phyloP scores from a whole-genome alignment of 1,284 basidiomycete genomes.

The Ustilago curta region DNA sequence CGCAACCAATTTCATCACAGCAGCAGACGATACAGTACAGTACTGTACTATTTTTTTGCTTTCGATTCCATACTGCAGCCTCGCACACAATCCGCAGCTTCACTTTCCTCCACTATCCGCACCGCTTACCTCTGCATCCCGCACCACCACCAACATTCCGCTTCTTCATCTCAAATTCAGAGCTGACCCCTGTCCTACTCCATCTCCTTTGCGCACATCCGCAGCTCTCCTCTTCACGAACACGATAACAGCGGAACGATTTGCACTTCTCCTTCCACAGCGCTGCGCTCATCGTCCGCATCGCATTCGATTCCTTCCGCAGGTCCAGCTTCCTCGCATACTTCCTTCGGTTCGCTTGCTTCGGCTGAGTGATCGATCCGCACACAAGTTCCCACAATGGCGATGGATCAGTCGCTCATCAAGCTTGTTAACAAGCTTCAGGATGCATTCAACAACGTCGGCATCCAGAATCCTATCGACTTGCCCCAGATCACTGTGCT shows the following conservation, averaged over 20 bases:
- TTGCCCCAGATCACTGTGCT: constrained; percentile 72
- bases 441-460: constrained; percentile 70
- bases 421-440: constrained; percentile 95
- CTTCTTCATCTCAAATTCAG: background rate
- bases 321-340: background rate
- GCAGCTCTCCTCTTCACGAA: constrained; percentile 20
- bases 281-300: background rate
- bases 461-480: constrained; percentile 73
- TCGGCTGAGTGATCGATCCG: constrained; percentile 1
- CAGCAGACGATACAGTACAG: background rate
- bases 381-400: constrained; percentile 23
- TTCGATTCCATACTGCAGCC: constrained; percentile 1
- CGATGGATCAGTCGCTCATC: constrained; percentile 79
- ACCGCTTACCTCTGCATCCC: constrained; percentile 2
- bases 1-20: background rate
- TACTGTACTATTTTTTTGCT: too few relatives aligned
- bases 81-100: constrained; percentile 1
- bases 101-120: constrained; percentile 6
- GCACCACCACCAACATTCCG: constrained; percentile 7
- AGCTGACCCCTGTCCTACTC: too few relatives aligned
- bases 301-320: background rate
- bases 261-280: background rate
- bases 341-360: constrained; percentile 2
- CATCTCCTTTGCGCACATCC: background rate
- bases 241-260: constrained; percentile 28